Evolutionary conservation across 1,284 basidiomycete genomes (phyloP).

Genomic region (Moesziomyces aphidis): DNA sequence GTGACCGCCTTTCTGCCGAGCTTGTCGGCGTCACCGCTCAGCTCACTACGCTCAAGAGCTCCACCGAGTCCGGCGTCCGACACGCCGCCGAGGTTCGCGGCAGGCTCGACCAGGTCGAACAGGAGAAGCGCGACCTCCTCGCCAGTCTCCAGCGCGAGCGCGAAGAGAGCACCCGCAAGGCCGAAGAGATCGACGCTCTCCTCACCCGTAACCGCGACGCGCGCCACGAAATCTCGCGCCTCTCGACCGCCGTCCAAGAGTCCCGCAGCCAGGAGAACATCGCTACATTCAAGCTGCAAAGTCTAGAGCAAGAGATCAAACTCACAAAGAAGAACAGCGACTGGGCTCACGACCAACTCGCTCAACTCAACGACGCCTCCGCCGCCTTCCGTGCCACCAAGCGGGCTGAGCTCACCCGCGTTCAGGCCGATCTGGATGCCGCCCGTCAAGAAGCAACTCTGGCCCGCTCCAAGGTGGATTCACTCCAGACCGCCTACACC

Average conservation of each 20-base stretch:
- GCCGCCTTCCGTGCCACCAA: slow-evolving; percentile 48
- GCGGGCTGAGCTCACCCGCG: slow-evolving; percentile 78
- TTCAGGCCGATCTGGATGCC: slow-evolving; percentile 80
- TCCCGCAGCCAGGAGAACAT: slow-evolving; percentile 55
- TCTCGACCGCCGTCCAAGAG: slow-evolving; percentile 55
- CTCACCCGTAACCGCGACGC: slow-evolving; percentile 48
- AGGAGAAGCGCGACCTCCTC: slow-evolving; percentile 65
- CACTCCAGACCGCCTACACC: slow-evolving; percentile 77
- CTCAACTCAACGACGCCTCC: slow-evolving; percentile 47
- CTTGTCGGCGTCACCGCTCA: slow-evolving; percentile 47
- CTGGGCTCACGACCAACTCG: slow-evolving; percentile 69
- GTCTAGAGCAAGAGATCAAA: slow-evolving; percentile 80
- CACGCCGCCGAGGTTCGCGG: slow-evolving; percentile 47
- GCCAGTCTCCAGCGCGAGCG: slow-evolving; percentile 61
- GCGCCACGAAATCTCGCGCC: slow-evolving; percentile 53
- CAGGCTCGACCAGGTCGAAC: slow-evolving; percentile 52
- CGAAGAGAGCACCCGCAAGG: slow-evolving; percentile 55
- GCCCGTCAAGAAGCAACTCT: slow-evolving; percentile 76
- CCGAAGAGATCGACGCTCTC: slow-evolving; percentile 56
- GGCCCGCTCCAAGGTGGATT: slow-evolving; percentile 75
- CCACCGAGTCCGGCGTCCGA: slow-evolving; percentile 42
- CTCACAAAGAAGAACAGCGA: slow-evolving; percentile 79
- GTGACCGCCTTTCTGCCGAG: slow-evolving; percentile 41
- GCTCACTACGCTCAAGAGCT: slow-evolving; percentile 43
- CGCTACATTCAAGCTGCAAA: slow-evolving; percentile 78